Percentiles rank a stretch among this genome's conserved stretches.
These are phyloP conservation scores for Ustilago hordei DNA, from an alignment of 1,284 basidiomycete genomes.

Conservation along the genomic window DNA sequence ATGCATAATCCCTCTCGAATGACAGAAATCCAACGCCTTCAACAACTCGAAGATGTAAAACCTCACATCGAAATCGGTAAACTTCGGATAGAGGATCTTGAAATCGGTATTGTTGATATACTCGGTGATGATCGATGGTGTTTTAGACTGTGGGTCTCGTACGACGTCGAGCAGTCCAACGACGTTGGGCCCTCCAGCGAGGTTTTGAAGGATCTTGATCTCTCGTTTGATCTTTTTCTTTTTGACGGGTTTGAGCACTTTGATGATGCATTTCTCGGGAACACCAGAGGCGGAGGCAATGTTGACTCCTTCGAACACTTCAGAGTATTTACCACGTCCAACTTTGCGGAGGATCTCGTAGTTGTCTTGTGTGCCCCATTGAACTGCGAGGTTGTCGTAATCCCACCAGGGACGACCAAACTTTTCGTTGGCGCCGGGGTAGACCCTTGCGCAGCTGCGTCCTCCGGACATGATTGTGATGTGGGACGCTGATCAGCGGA, in stretches of 20 bases:
- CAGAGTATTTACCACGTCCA: conserved; percentile 83
- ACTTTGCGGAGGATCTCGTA: conserved; percentile 98
- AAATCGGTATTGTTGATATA: conserved; percentile 98
- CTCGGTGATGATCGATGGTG: conserved; percentile 97
- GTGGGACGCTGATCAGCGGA: conserved; percentile 2
- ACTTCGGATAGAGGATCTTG: conserved; percentile 94
- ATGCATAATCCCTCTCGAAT: conserved; percentile 99
- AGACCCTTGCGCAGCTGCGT: conserved; percentile 72
- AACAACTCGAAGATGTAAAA: conserved; percentile 97
- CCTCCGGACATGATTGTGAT: conserved; percentile 38
- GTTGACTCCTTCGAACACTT: conserved; percentile 95
- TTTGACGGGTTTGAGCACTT: conserved; percentile 98
- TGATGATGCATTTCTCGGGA: conserved; percentile 94
- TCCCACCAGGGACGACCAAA: conserved; percentile 75
- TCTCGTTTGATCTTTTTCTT: conserved; percentile 99
- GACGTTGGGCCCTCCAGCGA: conserved; percentile 92
- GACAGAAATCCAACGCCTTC: conserved; percentile 97
- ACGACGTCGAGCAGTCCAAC: conserved; percentile 91
- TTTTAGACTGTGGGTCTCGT: conserved; percentile 88
- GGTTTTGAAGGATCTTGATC: conserved; percentile 97
- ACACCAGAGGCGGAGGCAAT: conserved; percentile 78
- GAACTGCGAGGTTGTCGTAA: conserved; percentile 71
- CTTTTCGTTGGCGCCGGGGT: conserved; percentile 75
- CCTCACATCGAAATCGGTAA: conserved; percentile 93
- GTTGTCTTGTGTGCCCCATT: conserved; percentile 81